Conservation (phyloP, 176 grass and related monocot species). For the Juncus inflexus region DNA sequence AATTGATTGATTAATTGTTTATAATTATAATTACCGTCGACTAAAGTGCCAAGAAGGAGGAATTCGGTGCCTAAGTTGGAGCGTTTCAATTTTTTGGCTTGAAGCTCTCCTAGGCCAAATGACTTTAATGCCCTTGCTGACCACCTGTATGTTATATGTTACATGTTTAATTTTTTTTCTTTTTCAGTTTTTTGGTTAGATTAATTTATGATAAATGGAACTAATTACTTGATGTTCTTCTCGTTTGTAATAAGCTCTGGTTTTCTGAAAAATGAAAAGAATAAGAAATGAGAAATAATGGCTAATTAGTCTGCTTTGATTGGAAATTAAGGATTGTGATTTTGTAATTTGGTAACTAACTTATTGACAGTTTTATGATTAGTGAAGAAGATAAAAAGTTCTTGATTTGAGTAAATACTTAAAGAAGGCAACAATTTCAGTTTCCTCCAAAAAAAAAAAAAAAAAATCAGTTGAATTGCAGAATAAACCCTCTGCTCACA, state of each 20-base stretch:
- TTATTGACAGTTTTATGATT: too few species aligned
- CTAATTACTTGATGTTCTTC: constrained; percentile 41
- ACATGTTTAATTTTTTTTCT: too few species aligned
- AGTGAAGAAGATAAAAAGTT: too few species aligned
- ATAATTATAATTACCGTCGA: constrained; percentile 52
- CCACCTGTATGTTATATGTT: constrained; percentile 45
- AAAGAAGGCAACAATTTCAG: too few species aligned
- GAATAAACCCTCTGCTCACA: too few species aligned
- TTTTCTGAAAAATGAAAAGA: constrained; percentile 15
- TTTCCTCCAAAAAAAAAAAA: too few species aligned
- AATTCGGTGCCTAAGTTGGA: constrained; percentile 61
- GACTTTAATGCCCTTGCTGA: constrained; percentile 72
- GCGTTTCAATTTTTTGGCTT: constrained; percentile 77
- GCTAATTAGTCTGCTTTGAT: not conserved
- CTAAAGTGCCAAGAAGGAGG: constrained; percentile 85
- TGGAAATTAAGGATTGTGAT: not conserved
- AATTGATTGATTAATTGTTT: not conserved
- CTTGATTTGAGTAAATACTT: too few species aligned
- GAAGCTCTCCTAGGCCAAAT: constrained; percentile 71
- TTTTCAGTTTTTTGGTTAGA: too few species aligned
- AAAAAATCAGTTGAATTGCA: too few species aligned
- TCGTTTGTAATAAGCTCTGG: constrained; percentile 43
- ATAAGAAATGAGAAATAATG: not conserved
- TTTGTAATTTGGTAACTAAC: too few species aligned
- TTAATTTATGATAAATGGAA: too few species aligned